Base-by-base conservation (phyloP, 306 rosid species). In the Heteromeles arbutifolia region DNA sequence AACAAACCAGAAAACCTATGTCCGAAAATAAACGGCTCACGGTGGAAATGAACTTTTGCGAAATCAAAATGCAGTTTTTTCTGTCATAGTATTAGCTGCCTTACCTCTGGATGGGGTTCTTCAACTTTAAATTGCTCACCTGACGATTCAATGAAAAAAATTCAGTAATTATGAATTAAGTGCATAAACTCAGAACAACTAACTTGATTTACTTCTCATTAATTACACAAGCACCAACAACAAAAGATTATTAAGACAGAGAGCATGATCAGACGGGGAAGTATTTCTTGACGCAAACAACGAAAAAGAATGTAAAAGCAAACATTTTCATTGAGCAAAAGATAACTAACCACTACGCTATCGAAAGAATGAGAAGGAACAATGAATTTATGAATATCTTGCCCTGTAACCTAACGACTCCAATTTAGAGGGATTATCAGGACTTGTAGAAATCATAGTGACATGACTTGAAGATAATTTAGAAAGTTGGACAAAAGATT, bases 91-190 rank as follows among this genome's bases (percentile, higher is more conserved):
- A 1, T 11, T 62, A 62, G 43, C 8, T 19, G 18, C 3, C 17
- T 65, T 67, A 84, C 87, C 87, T 70, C 78, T 14, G 56, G 53
- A 52, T 21, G 74, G 45, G 73, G 7, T 65, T 70, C 67, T 66
- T 78, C 87, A 41, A 53, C 53, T 71, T 74, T 81, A 28, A 82
- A 45, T 43, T 65, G 81, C 67, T 74, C 83, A 65, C 73, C 85
- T 84, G 76, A 10, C 25, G 56, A 61, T 25, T 74, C n/a, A 73
- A 67, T 59, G 25, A 10, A 43, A 43, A 67, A 73, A 41, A 59
- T 11, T 41, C 28, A 68, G 14, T 21, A 67, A 54, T 61, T 58
- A 54, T 11, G 29, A 68, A 32, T 31, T 32, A 68, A 32, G 41
- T 48, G 11, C n/a, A 74, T 43, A 31, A 65, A 32, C 39, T 52